phyloP scores from a whole-genome alignment of 73 alveolate genomes.

The Paraurostyla sp. region DNA sequence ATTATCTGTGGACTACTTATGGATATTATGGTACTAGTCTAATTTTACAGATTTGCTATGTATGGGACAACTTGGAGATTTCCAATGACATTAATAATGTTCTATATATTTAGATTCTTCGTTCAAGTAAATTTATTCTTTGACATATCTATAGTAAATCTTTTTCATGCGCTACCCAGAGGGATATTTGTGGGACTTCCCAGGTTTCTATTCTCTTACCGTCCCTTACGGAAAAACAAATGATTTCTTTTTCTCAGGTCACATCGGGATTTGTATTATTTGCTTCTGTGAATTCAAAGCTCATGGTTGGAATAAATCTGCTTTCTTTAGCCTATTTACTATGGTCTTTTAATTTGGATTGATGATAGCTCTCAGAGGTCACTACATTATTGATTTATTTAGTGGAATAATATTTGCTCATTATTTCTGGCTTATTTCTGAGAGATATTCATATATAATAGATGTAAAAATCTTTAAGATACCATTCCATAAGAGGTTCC shows the following conservation, averaged over 20 bases:
- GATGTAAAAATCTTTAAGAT: conserved; percentile 46
- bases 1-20: conserved; percentile 57
- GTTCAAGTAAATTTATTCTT: neutral
- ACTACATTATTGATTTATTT: conserved; percentile 89
- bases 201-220: conserved; percentile 82
- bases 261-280: conserved; percentile 83
- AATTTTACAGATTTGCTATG: conserved; percentile 14
- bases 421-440: conserved; percentile 80
- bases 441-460: conserved; percentile 18
- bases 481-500: conserved; percentile 27
- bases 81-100: conserved; percentile 13
- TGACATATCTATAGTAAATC: conserved; percentile 4
- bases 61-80: conserved; percentile 63
- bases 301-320: conserved; percentile 54
- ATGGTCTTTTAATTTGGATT: conserved; percentile 58
- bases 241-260: conserved; percentile 94
- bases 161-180: conserved; percentile 70
- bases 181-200: conserved; percentile 81
- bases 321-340: conserved; percentile 57
- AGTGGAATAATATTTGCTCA: conserved; percentile 90
- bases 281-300: conserved; percentile 72
- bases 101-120: conserved; percentile 56
- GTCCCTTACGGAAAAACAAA: conserved; percentile 83
- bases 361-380: conserved; percentile 83
- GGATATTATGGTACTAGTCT: conserved; percentile 50